Evolutionary conservation across 2,329 filamentous ascomycete genomes (phyloP).

Genomic region (Aspergillus ochraceoroseus): DNA sequence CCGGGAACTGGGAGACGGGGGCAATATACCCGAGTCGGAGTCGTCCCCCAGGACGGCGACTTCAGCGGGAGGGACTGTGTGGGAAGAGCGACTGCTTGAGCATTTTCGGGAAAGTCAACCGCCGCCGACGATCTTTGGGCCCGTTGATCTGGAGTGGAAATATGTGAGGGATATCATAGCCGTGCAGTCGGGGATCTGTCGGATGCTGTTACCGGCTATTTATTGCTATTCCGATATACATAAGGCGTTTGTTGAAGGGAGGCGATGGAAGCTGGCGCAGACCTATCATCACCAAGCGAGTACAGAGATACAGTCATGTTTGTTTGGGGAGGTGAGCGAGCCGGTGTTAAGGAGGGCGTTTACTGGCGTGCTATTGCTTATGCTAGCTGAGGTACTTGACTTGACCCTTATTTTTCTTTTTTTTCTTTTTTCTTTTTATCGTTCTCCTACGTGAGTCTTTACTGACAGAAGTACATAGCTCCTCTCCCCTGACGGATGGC

Average conservation of each 20-base stretch:
- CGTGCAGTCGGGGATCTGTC: conserved; percentile 24
- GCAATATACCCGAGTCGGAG: background rate
- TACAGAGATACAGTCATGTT: conserved; percentile 28
- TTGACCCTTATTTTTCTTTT: background rate
- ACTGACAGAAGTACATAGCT: conserved; percentile 20
- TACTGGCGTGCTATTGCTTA: conserved; percentile 31
- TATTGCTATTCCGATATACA: conserved; percentile 36
- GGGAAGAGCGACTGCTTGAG: conserved; percentile 30
- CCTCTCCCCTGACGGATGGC: conserved; percentile 28
- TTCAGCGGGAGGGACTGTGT: background rate
- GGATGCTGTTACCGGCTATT: conserved; percentile 27
- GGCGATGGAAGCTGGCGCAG: conserved; percentile 27
- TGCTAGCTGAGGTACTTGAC: conserved; percentile 34
- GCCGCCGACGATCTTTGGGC: conserved; percentile 31
- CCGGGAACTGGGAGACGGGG: background rate
- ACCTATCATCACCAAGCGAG: conserved; percentile 31
- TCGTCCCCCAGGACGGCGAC: background rate
- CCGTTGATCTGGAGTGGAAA: conserved; percentile 33
- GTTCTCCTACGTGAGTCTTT: too few species aligned
- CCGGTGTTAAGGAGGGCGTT: conserved; percentile 26
- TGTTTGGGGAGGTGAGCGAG: conserved; percentile 27
- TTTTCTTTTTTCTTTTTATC: background rate
- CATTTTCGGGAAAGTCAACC: conserved; percentile 29
- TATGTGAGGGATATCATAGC: conserved; percentile 28
- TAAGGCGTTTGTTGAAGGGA: conserved; percentile 26